phyloP scores from a whole-genome alignment of 1,284 basidiomycete genomes.

The Malassezia equina region DNA sequence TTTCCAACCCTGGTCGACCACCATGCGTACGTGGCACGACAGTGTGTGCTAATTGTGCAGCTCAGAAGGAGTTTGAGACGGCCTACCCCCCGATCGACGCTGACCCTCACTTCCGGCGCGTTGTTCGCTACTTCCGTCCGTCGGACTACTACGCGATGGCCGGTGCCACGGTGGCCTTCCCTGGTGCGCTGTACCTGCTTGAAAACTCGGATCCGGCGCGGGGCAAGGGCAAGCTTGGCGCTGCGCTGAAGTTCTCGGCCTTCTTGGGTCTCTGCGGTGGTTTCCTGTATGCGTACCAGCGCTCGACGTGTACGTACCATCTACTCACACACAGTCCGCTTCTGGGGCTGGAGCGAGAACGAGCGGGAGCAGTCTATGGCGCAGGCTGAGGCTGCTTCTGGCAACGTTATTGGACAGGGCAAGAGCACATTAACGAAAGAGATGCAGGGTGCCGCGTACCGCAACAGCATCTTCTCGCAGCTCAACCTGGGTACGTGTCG shows the following conservation, averaged over 20 bases:
- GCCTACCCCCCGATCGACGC: conserved; percentile 54
- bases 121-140: conserved; percentile 76
- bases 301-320: conserved; percentile 43
- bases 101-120: conserved; percentile 81
- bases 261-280: conserved; percentile 64
- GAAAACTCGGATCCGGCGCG: conserved; percentile 41
- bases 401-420: conserved; percentile 29
- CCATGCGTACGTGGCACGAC: conserved; percentile 11
- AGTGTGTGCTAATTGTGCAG: conserved; percentile 9
- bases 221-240: conserved; percentile 26
- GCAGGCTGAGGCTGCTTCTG: conserved; percentile 22
- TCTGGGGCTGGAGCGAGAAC: conserved; percentile 96
- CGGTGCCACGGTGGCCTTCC: conserved; percentile 67
- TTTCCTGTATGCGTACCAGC: conserved; percentile 87
- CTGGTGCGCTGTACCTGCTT: conserved; percentile 58
- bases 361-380: conserved; percentile 42
- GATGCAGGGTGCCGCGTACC: conserved; percentile 76
- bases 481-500: conserved; percentile 43
- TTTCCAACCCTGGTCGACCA: neutral
- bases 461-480: conserved; percentile 85
- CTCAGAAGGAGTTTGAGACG: conserved; percentile 36
- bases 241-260: conserved; percentile 32
- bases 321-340: conserved; percentile 60
- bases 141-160: conserved; percentile 82
- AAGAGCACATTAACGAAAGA: conserved; percentile 69